Evolutionary conservation across 352 stramenopile species (phyloP).

Genomic region (Globisporangium viniferum): DNA sequence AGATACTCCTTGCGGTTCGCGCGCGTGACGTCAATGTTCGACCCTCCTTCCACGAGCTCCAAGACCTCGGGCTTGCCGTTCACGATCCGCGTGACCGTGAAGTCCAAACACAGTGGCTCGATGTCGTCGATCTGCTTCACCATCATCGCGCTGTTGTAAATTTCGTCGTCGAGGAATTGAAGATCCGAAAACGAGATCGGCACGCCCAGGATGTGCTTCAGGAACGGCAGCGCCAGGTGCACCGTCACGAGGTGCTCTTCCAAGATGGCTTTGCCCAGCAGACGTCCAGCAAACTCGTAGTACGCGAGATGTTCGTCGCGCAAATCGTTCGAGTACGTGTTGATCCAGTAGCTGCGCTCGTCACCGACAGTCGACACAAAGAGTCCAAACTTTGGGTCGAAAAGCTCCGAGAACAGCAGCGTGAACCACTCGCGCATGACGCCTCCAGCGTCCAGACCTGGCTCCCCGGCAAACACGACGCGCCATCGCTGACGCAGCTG

Average conservation of each 20-base stretch:
- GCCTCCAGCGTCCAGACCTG: slow-evolving; percentile 81
- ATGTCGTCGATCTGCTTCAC: slow-evolving; percentile 75
- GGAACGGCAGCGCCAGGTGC: slow-evolving; percentile 75
- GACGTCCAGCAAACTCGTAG: slow-evolving; percentile 70
- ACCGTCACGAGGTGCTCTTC: slow-evolving; percentile 80
- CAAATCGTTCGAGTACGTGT: slow-evolving; percentile 60
- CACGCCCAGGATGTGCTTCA: slow-evolving; percentile 87
- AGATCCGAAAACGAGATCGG: slow-evolving; percentile 89
- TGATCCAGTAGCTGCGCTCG: slow-evolving; percentile 84
- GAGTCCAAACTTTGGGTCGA: slow-evolving; percentile 74
- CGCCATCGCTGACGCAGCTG: slow-evolving; percentile 82
- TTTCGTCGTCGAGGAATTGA: slow-evolving; percentile 86
- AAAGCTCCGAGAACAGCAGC: slow-evolving; percentile 77
- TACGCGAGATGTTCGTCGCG: slow-evolving; percentile 67
- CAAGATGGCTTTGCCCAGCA: slow-evolving; percentile 87
- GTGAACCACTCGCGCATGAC: slow-evolving; percentile 91
- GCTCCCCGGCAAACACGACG: slow-evolving; percentile 85
- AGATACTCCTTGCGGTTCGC: slow-evolving; percentile 95
- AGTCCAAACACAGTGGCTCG: slow-evolving; percentile 73
- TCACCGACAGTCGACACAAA: slow-evolving; percentile 73
- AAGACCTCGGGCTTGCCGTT: slow-evolving; percentile 68
- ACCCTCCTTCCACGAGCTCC: slow-evolving; percentile 88
- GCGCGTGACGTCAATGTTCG: slow-evolving; percentile 91
- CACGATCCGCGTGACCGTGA: slow-evolving; percentile 71
- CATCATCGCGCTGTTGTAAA: slow-evolving; percentile 68